A percentile compares a stretch with the other conserved stretches of the same genome.
phyloP scores from a whole-genome alignment of 2,329 filamentous ascomycete genomes.

The Paramyrothecium sp. region DNA sequence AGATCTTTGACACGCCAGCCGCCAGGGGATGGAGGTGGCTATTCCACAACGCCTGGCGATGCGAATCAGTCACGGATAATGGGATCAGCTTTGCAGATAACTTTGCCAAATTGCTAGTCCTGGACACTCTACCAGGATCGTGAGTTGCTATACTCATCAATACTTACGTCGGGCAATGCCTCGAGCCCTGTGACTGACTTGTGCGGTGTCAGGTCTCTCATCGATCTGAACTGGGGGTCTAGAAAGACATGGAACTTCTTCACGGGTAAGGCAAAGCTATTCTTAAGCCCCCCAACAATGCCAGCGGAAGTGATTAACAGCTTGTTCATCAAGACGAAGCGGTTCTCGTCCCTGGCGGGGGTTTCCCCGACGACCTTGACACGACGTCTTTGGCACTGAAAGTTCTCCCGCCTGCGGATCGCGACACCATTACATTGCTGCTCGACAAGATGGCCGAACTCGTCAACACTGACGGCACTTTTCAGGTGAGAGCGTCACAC shows the following conservation, averaged over 20 bases:
- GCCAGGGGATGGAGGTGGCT: not conserved
- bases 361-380: slow-evolving; percentile 1
- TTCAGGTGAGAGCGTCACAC: not conserved
- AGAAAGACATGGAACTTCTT: not conserved
- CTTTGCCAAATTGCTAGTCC: not conserved
- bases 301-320: not conserved
- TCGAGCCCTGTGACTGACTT: not conserved
- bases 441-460: not conserved
- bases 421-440: not conserved
- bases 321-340: not conserved
- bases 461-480: slow-evolving; percentile 1
- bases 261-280: not conserved
- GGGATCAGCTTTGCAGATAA: not conserved
- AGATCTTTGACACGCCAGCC: not conserved
- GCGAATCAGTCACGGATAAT: not conserved
- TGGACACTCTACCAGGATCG: not conserved
- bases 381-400: not conserved
- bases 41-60: not conserved
- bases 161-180: not conserved
- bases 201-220: not conserved
- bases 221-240: not conserved
- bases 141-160: not conserved
- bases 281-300: not conserved
- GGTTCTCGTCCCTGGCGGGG: not conserved
- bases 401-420: not conserved